Conservation (phyloP, 225 moss, liverwort and hornwort species). For the Physcomitrium patens region DNA sequence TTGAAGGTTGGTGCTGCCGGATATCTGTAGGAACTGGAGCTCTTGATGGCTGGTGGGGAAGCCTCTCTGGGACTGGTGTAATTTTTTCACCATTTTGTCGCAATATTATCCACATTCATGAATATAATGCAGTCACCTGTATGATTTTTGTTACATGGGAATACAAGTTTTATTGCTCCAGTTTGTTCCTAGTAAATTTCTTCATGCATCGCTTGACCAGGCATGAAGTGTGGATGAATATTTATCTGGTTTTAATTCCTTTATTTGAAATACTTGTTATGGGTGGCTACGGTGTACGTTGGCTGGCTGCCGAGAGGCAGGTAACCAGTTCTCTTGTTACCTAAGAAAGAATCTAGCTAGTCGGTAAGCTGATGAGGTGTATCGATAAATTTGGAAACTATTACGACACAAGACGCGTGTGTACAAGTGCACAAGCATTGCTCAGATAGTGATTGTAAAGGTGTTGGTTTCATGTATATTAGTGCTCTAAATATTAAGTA, state of each 20-base stretch:
- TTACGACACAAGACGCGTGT: neutral
- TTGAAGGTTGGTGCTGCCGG: constrained; percentile 84
- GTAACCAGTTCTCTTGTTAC: constrained; percentile 34
- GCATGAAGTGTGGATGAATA: constrained; percentile 82
- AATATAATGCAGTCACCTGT: neutral
- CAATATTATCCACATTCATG: neutral
- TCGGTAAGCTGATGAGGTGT: constrained; percentile 12
- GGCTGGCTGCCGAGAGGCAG: constrained; percentile 88
- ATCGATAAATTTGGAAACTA: constrained; percentile 9
- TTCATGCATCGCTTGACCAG: constrained; percentile 50
- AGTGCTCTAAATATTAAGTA: constrained; percentile 1
- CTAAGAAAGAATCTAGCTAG: constrained; percentile 21
- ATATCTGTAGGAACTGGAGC: constrained; percentile 92
- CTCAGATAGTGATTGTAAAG: neutral
- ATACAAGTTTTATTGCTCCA: neutral
- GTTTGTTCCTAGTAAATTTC: constrained; percentile 4
- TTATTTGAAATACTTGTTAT: constrained; percentile 82
- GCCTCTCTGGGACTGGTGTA: constrained; percentile 78
- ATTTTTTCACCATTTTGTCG: neutral
- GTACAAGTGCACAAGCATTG: constrained; percentile 7
- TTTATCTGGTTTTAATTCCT: constrained; percentile 68
- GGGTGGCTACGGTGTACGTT: constrained; percentile 90
- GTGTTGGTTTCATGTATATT: constrained; percentile 9
- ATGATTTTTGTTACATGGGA: neutral
- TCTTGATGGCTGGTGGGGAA: constrained; percentile 88